phyloP scores from a whole-genome alignment of 176 grass and related monocot genomes.

The Hyparrhenia diplandra region DNA sequence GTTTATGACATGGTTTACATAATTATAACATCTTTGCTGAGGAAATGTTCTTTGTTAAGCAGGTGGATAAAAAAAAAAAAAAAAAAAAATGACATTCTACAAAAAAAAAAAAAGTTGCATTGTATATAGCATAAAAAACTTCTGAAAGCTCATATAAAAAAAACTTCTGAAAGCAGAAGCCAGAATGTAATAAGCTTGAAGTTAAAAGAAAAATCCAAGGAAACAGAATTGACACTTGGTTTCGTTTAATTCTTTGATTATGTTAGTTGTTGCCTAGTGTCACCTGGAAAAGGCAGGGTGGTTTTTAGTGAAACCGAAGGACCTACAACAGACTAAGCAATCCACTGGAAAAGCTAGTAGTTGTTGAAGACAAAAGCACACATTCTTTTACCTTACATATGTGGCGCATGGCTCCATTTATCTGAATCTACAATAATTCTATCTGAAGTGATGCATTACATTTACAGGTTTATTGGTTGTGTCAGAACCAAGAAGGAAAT shows the following conservation, averaged over 20 bases:
- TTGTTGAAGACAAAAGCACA: neutral
- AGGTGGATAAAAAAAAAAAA: neutral
- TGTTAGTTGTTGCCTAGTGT: neutral
- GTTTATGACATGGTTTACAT: neutral
- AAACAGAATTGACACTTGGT: neutral
- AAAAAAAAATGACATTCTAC: neutral
- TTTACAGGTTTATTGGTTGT: neutral
- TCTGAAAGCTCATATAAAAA: neutral
- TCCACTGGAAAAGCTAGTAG: neutral
- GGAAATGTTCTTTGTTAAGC: neutral
- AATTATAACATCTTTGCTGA: neutral
- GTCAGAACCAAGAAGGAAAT: neutral
- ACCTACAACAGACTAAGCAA: neutral
- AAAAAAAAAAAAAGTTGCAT: neutral
- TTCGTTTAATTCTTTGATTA: neutral
- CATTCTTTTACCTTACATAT: neutral
- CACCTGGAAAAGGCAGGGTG: neutral
- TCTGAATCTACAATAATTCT: neutral
- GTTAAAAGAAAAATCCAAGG: neutral
- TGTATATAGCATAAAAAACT: neutral
- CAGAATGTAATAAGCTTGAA: neutral
- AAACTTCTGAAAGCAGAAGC: neutral
- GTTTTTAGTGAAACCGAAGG: neutral
- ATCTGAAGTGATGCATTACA: neutral
- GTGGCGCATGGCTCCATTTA: neutral